Percentiles rank a stretch among this genome's conserved stretches.
phyloP scores from a whole-genome alignment of 2,329 filamentous ascomycete species.

The Paramyrothecium sp. region DNA sequence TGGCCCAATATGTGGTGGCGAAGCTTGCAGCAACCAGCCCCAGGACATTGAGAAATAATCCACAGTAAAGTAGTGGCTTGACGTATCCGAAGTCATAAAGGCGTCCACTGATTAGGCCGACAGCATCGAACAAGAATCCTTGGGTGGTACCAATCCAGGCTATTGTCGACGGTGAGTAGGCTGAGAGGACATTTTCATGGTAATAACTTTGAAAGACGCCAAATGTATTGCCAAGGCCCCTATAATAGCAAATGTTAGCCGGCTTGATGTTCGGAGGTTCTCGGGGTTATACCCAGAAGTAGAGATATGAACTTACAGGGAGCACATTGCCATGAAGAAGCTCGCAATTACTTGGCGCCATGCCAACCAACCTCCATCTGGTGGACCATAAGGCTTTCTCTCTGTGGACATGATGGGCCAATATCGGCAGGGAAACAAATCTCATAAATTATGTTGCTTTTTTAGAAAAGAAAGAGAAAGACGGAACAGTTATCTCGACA shows the following conservation, averaged over 20 bases:
- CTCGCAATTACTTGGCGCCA: slow-evolving; percentile 35
- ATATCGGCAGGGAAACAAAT: no score
- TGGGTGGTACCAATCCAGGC: slow-evolving; percentile 37
- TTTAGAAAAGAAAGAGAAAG: no score
- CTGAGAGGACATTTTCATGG: slow-evolving; percentile 19
- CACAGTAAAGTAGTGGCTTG: slow-evolving; percentile 25
- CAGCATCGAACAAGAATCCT: slow-evolving; percentile 33
- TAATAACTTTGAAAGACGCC: slow-evolving; percentile 36
- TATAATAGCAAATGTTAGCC: slow-evolving; percentile 6
- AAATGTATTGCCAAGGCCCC: slow-evolving; percentile 33
- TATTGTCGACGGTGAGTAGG: slow-evolving; percentile 22
- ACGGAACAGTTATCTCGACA: no score
- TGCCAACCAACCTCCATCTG: slow-evolving; percentile 27
- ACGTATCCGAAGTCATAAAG: slow-evolving; percentile 38
- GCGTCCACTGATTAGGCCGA: slow-evolving; percentile 34
- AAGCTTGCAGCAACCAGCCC: slow-evolving; percentile 38
- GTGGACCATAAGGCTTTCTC: background rate
- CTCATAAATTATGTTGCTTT: no score
- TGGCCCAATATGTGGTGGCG: slow-evolving; percentile 36
- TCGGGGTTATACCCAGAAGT: background rate
- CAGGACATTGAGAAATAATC: slow-evolving; percentile 30
- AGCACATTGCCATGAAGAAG: slow-evolving; percentile 32
- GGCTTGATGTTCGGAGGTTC: background rate
- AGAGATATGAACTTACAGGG: slow-evolving; percentile 20
- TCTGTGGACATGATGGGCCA: no score